Base-by-base conservation (phyloP, 768 basidiomycete genomes). In the Collybia nuda region DNA sequence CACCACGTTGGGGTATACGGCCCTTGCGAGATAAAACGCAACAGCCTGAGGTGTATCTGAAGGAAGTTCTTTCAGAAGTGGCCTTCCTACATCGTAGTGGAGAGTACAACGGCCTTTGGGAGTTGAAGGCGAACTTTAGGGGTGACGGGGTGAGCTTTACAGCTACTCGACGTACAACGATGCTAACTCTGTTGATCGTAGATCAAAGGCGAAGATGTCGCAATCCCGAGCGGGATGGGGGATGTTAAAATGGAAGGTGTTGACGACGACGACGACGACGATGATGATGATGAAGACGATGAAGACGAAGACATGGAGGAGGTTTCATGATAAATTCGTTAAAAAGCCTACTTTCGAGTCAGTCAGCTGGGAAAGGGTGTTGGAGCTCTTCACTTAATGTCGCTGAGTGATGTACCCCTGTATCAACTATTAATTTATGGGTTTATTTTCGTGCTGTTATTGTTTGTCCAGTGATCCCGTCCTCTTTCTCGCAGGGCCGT, bases 31-130 rank as follows among this genome's bases (percentile, higher is more conserved):
- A 91, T 60, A 81, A 80, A 54, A 90, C 89, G 0, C 86, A 91
- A 63, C 92, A 96, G 63, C 91, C 92, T 1, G 90, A 92, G 65
- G 82, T 76, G 9, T 94, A 91, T 63, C 81, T 96, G 55, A 92
- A 92, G 62, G 91, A 94, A 57, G 83, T 88, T 2, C 70, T 96
- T 24, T 72, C 71, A 23, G 88, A 90, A 55, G 85, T 94, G 44
- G 93, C 86, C 3, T 79, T 74, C 47, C 73, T 93, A 41, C 84
- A 92, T 64, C 82, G 86, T 44, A 84, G 82, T 40, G 93, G 93
- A 35, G 91, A 94, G 67, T 73, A 80, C 63, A 88, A 86, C 44
- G 90, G 90, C 7, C 68, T 84, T 52, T 94, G 86, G 85, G 87
- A 90, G 65, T 76, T 93, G 56, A 83, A 85, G 59, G 82, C 85